Evolutionary conservation across 2,329 filamentous ascomycete species (phyloP).

Genomic region (Monosporascus sp.): DNA sequence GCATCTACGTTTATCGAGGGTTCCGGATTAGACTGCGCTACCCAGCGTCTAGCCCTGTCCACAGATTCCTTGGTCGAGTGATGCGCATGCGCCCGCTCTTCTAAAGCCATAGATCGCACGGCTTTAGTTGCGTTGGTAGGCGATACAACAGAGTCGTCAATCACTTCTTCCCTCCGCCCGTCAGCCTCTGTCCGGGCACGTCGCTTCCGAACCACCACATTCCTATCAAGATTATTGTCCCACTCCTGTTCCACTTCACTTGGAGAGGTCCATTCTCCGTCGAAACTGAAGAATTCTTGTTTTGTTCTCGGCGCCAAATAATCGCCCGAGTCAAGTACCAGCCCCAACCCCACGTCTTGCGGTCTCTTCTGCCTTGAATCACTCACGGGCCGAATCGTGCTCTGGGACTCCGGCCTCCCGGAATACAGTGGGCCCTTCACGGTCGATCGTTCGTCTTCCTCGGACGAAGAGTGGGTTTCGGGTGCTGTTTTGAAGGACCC

Average conservation of each 20-base stretch:
- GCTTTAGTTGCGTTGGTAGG: conserved; percentile 49
- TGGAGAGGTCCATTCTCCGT: conserved; percentile 51
- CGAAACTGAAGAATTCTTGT: conserved; percentile 49
- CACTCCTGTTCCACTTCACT: conserved; percentile 48
- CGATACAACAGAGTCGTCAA: conserved; percentile 42
- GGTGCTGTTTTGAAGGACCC: conserved; percentile 69
- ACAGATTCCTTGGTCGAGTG: conserved; percentile 28
- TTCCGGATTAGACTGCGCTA: conserved; percentile 31
- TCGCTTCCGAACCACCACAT: conserved; percentile 48
- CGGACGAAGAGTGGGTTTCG: conserved; percentile 59
- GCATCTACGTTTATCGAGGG: conserved; percentile 37
- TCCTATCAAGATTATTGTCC: conserved; percentile 48
- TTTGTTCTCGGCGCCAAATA: conserved; percentile 36
- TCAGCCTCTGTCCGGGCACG: conserved; percentile 24
- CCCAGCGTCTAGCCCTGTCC: conserved; percentile 23
- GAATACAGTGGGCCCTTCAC: conserved; percentile 34
- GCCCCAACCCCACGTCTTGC: conserved; percentile 35
- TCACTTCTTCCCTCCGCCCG: conserved; percentile 30
- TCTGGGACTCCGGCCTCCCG: conserved; percentile 35
- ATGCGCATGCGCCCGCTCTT: conserved; percentile 34
- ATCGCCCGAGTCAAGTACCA: conserved; percentile 36
- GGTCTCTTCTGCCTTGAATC: conserved; percentile 26
- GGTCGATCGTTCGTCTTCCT: conserved; percentile 45
- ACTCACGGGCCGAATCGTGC: conserved; percentile 34
- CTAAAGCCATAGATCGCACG: conserved; percentile 40